Evolutionary conservation across 2,329 filamentous ascomycete genomes (phyloP).

Genomic region (Cladosporium sp.): DNA sequence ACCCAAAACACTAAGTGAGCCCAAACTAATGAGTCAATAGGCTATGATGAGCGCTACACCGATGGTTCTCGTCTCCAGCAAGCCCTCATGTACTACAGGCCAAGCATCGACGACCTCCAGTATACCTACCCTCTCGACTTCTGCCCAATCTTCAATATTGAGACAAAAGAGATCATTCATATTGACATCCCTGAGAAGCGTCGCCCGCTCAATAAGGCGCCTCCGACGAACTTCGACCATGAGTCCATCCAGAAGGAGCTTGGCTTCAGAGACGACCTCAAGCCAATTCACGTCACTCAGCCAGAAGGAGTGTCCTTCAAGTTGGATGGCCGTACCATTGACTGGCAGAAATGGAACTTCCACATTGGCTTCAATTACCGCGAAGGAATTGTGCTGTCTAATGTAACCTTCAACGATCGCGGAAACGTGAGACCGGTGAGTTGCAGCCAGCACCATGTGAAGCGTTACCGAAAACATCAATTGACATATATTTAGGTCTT

Average conservation of each 20-base stretch:
- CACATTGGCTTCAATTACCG: slow-evolving; percentile 91
- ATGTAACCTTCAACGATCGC: slow-evolving; percentile 82
- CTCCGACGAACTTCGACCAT: slow-evolving; percentile 72
- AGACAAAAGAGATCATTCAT: slow-evolving; percentile 69
- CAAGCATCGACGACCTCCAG: slow-evolving; percentile 75
- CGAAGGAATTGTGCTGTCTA: slow-evolving; percentile 83
- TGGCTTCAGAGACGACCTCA: slow-evolving; percentile 71
- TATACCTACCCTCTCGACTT: slow-evolving; percentile 87
- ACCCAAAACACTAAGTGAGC: too few relatives aligned
- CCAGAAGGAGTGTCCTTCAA: slow-evolving; percentile 82
- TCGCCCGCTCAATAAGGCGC: slow-evolving; percentile 64
- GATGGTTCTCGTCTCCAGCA: slow-evolving; percentile 74
- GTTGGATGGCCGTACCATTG: slow-evolving; percentile 65
- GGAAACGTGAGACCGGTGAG: slow-evolving; percentile 57
- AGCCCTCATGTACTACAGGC: slow-evolving; percentile 89
- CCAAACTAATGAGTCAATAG: neutral
- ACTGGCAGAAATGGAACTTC: slow-evolving; percentile 88
- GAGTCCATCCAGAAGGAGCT: slow-evolving; percentile 65
- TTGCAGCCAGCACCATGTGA: neutral
- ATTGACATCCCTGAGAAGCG: slow-evolving; percentile 78
- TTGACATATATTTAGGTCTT: slow-evolving; percentile 53
- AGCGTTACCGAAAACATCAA: neutral
- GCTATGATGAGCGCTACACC: slow-evolving; percentile 78
- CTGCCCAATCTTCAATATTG: slow-evolving; percentile 79
- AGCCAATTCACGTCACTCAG: slow-evolving; percentile 79